These are phyloP conservation scores for Quercus dentata DNA, from an alignment of 306 rosid species.

Conservation along the genomic window DNA sequence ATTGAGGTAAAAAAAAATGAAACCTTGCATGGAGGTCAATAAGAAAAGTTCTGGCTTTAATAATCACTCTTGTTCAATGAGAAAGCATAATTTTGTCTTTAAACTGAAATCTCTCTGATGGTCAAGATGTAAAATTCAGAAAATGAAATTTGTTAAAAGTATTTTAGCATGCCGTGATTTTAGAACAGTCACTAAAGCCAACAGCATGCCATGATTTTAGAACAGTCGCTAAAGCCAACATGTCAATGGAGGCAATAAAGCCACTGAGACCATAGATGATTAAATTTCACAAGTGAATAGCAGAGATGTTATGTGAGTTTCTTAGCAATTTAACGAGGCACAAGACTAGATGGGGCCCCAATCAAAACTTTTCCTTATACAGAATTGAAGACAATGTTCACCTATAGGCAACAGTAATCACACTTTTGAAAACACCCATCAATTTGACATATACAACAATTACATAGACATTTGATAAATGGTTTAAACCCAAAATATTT, in stretches of 20 bases:
- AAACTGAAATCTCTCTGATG: neutral
- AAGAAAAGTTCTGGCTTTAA: neutral
- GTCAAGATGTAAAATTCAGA: neutral
- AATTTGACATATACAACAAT: too few relatives aligned
- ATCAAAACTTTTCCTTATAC: neutral
- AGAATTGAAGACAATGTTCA: neutral
- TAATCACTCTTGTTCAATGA: neutral
- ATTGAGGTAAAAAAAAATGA: neutral
- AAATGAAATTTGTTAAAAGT: neutral
- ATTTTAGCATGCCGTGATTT: neutral
- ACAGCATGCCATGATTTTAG: neutral
- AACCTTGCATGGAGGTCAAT: too few relatives aligned
- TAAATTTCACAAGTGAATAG: neutral
- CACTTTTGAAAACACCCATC: too few relatives aligned
- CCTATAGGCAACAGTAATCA: too few relatives aligned
- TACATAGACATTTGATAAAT: too few relatives aligned
- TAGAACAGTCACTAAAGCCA: too few relatives aligned
- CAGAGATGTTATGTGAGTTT: neutral
- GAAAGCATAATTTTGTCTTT: neutral
- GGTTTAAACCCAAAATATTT: too few relatives aligned
- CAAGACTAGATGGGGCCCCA: neutral
- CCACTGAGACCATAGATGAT: neutral
- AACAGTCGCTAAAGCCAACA: neutral
- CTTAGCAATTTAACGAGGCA: neutral
- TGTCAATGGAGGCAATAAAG: neutral